Base-by-base conservation (phyloP, 2,329 filamentous ascomycete genomes). In the Geosmithia flava region DNA sequence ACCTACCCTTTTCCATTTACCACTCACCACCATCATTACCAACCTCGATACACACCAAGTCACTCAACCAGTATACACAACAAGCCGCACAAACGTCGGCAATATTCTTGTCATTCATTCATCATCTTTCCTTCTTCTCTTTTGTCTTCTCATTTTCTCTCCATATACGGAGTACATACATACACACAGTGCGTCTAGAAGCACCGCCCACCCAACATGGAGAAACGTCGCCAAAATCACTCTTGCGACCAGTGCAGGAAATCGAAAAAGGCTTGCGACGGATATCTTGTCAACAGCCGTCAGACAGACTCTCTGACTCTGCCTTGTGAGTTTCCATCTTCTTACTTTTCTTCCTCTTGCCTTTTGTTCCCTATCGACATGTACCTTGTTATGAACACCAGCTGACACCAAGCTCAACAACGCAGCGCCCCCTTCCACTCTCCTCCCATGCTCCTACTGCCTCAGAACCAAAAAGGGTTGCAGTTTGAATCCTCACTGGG, bases 21-120 rank as follows among this genome's bases (percentile, higher is more conserved):
- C 33, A 7, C 10, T 13, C 33, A 16, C 13, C 33, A 37, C 33
- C 33, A 37, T 37, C 33, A 6, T 37, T 16, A 37, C 71, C 3
- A 64, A 75, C 13, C 56, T 75, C 20, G 60, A 71, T n/a, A 19
- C 68, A 68, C 54, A 75, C 68, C 29, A 13, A 27, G 23, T 27
- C 8, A 27, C 23, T 27, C 4, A 27, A 27, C 4, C 8, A 27
- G 23, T 8, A 4, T 27, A 8, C 8, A 27, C 23, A 8, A 5
- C n/a, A n/a, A n/a, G n/a, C n/a, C n/a, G n/a, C n/a, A n/a, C n/a
- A n/a, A n/a, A n/a, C n/a, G n/a, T n/a, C n/a, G n/a, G n/a, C n/a
- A n/a, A n/a, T n/a, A n/a, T n/a, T n/a, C n/a, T n/a, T n/a, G n/a
- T n/a, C n/a, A n/a, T n/a, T n/a, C n/a, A n/a, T n/a, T n/a, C n/a